Percentiles rank a stretch among this genome's conserved stretches.
Evolutionary conservation across 1,284 basidiomycete species (phyloP).

Genomic region (Pseudozyma sp.): DNA sequence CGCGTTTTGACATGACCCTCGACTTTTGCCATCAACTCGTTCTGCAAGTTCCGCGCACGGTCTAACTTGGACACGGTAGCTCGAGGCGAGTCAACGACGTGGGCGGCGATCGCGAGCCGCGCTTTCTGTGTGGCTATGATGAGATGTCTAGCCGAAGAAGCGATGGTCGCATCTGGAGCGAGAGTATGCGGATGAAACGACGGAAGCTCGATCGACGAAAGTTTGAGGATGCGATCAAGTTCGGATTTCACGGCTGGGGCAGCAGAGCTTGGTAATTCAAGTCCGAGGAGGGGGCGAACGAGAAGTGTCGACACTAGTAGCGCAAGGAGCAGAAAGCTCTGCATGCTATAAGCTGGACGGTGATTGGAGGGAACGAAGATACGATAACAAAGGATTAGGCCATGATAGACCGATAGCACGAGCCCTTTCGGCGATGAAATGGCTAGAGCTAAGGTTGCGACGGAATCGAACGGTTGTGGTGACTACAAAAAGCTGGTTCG

Average conservation of each 20-base stretch:
- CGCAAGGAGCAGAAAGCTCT: too few relatives aligned
- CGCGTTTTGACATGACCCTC: constrained; percentile 8
- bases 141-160: constrained; percentile 2
- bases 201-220: constrained; percentile 8
- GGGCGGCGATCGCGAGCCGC: constrained; percentile 18
- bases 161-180: not conserved
- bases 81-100: constrained; percentile 2
- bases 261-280: not conserved
- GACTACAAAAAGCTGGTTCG: too few relatives aligned
- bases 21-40: constrained; percentile 10
- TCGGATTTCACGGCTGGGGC: not conserved
- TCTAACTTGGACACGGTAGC: not conserved
- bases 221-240: constrained; percentile 8
- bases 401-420: too few relatives aligned
- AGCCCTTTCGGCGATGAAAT: too few relatives aligned
- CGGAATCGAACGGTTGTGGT: too few relatives aligned
- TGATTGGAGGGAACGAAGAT: too few relatives aligned
- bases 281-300: not conserved
- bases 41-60: constrained; percentile 12
- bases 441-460: too few relatives aligned
- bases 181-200: not conserved
- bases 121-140: constrained; percentile 13
- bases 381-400: too few relatives aligned
- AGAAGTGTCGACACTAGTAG: too few relatives aligned
- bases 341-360: too few relatives aligned